Base-by-base conservation (phyloP, 805 yeast genomes). In the Millerozyma acaciae region DNA sequence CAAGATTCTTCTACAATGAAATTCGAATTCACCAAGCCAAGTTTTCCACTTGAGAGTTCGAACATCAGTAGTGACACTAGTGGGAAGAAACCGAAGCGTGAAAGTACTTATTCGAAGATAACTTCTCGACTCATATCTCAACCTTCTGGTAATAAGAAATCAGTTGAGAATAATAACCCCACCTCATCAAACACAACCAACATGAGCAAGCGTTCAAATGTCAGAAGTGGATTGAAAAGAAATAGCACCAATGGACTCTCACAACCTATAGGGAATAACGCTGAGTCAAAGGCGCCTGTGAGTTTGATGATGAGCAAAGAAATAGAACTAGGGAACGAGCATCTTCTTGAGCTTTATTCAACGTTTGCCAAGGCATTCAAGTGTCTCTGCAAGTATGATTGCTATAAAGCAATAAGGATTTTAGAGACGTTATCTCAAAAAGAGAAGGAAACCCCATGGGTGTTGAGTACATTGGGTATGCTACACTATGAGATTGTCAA, bases 401-500 rank as follows among this genome's bases (percentile, higher is more conserved):
- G 94, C 44, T 78, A 76, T 50, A 78, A 81, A 47, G 95, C 97
- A 0, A 76, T 89, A 7, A 60, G 90, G 35, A 61, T 77, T 2
- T 63, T 90, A 19, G 77, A 76, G 34, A 57, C 76, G 16, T 63
- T 93, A 14, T 85, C 94, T 1, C 72, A 69, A 31, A 48, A 65
- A 30, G 84, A 81, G 55, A 64, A 72, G 38, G 65, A 76, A 34
- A 73, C 96, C 15, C 93, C 97, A 0, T 88, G 93, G 85, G 94
- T 88, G 8, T 69, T 86, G 30, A 75, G 88, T 15, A 80, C 81
- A 44, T 55, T 84, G 16, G 98, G 95, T 1, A 67, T 88, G 42
- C 62, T 86, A 26, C 87, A 87, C 57, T 89, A 83, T 57, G 97
- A 90, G 54, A 76, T 84, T 42, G 90, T 84, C 13, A 84, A 87